Evolutionary conservation across 148 eudicot species (phyloP).

Genomic region (Suaeda aralocaspica): DNA sequence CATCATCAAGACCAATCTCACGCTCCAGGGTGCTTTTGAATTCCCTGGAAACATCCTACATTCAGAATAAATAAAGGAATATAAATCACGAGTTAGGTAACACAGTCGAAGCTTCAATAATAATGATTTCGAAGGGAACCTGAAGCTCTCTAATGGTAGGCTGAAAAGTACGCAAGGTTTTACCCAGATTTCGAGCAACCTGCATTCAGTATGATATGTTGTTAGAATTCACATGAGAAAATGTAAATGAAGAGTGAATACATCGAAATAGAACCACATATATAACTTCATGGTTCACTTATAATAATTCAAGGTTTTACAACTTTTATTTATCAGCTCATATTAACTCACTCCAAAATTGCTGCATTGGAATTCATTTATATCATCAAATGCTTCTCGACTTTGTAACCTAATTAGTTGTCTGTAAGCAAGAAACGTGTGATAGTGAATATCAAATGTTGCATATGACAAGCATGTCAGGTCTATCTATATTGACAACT

Average conservation of each 20-base stretch:
- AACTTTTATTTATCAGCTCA: not conserved
- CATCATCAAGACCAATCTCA: constrained; percentile 92
- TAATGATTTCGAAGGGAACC: constrained; percentile 30
- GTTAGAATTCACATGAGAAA: not conserved
- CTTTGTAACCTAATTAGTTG: not conserved
- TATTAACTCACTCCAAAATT: not conserved
- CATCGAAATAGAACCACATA: not conserved
- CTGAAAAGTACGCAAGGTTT: constrained; percentile 86
- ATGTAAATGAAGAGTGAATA: no score
- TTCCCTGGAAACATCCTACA: constrained; percentile 90
- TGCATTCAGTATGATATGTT: constrained; percentile 31
- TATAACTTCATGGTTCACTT: not conserved
- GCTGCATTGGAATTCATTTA: not conserved
- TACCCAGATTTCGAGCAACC: constrained; percentile 87
- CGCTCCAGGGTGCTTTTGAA: constrained; percentile 87
- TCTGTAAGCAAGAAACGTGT: not conserved
- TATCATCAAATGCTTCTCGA: not conserved
- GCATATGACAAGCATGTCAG: not conserved
- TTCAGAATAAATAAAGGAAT: constrained; percentile 8
- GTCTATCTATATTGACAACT: not conserved
- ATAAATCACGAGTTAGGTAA: not conserved
- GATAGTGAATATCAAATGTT: not conserved
- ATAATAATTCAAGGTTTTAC: not conserved
- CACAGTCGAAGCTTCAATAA: not conserved
- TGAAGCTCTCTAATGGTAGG: constrained; percentile 96